A percentile compares a stretch with the other conserved stretches of the same genome.
These are phyloP conservation scores for Torulaspora gathmanii DNA, from an alignment of 805 yeast species.

Conservation along the genomic window DNA sequence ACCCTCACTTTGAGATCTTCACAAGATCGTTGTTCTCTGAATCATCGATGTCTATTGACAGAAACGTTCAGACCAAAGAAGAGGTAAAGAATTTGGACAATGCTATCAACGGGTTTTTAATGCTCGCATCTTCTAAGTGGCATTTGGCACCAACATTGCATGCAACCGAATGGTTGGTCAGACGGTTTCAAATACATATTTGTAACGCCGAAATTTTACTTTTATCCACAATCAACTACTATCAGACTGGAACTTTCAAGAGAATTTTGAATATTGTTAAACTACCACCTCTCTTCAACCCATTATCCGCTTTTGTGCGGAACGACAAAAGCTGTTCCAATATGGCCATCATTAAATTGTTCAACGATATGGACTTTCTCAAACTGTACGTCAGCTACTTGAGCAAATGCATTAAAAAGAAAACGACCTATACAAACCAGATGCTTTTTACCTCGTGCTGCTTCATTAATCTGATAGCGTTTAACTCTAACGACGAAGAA, in stretches of 20 bases:
- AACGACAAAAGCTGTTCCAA: slow-evolving; percentile 60
- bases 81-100: slow-evolving; percentile 67
- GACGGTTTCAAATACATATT: slow-evolving; percentile 82
- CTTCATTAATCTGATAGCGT: slow-evolving; percentile 59
- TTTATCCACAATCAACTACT: slow-evolving; percentile 75
- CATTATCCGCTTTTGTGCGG: slow-evolving; percentile 66
- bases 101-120: slow-evolving; percentile 69
- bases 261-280: slow-evolving; percentile 69
- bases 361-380: slow-evolving; percentile 64
- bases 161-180: slow-evolving; percentile 91
- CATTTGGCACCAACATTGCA: slow-evolving; percentile 67
- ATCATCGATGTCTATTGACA: slow-evolving; percentile 71
- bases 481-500: slow-evolving; percentile 41
- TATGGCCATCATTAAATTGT: slow-evolving; percentile 62
- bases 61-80: slow-evolving; percentile 76
- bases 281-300: slow-evolving; percentile 75
- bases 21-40: slow-evolving; percentile 73
- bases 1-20: slow-evolving; percentile 69
- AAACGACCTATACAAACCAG: slow-evolving; percentile 60
- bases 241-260: slow-evolving; percentile 64
- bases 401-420: slow-evolving; percentile 43
- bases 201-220: slow-evolving; percentile 71
- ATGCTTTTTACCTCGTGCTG: slow-evolving; percentile 75
- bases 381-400: slow-evolving; percentile 58
- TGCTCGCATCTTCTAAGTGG: slow-evolving; percentile 72